Percentiles rank a stretch among this genome's conserved stretches.
These are phyloP conservation scores for Effrenium voratum DNA, from an alignment of 73 alveolate genomes.

Conservation along the genomic window DNA sequence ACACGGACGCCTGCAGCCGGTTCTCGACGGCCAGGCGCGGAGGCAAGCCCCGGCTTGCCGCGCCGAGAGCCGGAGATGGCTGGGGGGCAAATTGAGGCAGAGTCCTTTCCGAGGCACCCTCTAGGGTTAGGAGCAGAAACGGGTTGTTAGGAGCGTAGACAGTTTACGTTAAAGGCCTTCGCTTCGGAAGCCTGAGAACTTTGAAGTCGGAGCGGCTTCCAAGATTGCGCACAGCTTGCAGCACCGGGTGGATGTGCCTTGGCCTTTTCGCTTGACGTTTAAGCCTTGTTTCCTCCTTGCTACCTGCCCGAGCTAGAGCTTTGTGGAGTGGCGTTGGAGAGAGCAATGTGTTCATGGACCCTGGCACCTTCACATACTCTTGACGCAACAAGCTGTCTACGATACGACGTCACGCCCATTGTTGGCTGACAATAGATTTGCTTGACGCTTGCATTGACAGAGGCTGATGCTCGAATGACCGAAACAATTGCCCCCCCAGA, in stretches of 20 bases:
- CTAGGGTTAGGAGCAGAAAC: background rate
- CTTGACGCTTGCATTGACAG: no score
- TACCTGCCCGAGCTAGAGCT: no score
- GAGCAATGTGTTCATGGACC: no score
- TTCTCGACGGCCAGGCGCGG: background rate
- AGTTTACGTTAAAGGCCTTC: background rate
- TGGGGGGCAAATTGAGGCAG: background rate
- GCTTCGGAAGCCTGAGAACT: background rate
- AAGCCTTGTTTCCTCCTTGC: no score
- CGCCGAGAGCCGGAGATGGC: background rate
- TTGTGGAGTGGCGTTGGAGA: no score
- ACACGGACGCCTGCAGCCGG: no score
- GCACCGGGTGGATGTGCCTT: background rate
- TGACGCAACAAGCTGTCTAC: no score
- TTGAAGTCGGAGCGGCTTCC: background rate
- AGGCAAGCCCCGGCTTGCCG: constrained; percentile 63
- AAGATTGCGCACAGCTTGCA: background rate
- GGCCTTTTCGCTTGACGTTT: background rate
- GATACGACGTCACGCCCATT: no score
- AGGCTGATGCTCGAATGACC: no score
- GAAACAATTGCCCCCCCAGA: no score
- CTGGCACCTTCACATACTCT: no score
- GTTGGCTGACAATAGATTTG: no score
- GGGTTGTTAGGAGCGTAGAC: background rate
- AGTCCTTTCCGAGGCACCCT: background rate